These are phyloP conservation scores for Quercus parvula DNA, from an alignment of 306 rosid genomes.

Conservation along the genomic window DNA sequence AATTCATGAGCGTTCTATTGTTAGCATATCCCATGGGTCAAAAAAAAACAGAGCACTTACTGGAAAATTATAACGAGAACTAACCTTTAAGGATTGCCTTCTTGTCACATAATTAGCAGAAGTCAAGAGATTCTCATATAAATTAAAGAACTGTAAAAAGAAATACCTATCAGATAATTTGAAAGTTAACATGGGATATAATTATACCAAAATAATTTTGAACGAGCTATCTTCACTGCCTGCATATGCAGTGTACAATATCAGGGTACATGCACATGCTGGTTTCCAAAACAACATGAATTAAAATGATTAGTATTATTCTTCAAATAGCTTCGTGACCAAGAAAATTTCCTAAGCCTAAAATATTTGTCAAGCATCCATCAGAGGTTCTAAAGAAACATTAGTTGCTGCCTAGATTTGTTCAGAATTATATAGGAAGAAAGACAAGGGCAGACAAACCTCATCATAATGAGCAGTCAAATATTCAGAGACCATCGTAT, in stretches of 20 bases:
- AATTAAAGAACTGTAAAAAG: conserved; percentile 79
- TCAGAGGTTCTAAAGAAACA: conserved; percentile 18
- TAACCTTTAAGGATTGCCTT: conserved; percentile 94
- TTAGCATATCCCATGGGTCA: conserved; percentile 17
- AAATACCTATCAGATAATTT: conserved; percentile 35
- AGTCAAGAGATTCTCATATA: conserved; percentile 73
- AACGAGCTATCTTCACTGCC: conserved; percentile 22
- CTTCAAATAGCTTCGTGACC: conserved; percentile 20
- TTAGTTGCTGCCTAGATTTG: conserved; percentile 19
- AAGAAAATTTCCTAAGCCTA: conserved; percentile 16
- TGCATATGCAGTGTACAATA: conserved; percentile 17
- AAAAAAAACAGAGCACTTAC: conserved; percentile 9
- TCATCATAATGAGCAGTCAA: conserved; percentile 73
- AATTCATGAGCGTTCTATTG: conserved; percentile 28
- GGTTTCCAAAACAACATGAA: conserved; percentile 19
- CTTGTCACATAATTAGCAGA: conserved; percentile 96
- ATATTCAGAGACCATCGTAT: conserved; percentile 61
- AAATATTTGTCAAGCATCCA: conserved; percentile 20
- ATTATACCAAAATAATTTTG: conserved; percentile 13
- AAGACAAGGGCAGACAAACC: conserved; percentile 46
- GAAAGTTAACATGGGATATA: conserved; percentile 18
- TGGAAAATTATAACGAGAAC: conserved; percentile 26
- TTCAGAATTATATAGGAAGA: conserved; percentile 18
- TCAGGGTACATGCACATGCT: conserved; percentile 15
- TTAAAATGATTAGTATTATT: conserved; percentile 16